Conservation (phyloP, 1,139 yeast species). For the Lizanozyma gosingica region DNA sequence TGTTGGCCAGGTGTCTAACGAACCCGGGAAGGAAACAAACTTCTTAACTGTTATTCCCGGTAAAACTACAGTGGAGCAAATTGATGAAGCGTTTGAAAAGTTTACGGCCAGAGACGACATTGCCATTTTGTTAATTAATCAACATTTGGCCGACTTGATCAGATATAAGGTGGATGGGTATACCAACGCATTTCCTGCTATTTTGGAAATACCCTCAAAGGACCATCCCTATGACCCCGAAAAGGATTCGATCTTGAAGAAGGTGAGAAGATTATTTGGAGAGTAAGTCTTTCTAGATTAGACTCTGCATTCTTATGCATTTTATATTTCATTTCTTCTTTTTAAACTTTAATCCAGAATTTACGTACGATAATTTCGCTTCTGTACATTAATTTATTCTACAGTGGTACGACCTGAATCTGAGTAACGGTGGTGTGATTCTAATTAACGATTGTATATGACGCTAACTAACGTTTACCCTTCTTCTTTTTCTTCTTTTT, state of each 20-base stretch:
- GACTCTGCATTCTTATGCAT: slow-evolving; percentile 3
- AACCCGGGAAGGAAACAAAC: slow-evolving; percentile 65
- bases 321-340: not conserved
- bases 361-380: too few relatives aligned
- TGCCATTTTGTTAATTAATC: slow-evolving; percentile 87
- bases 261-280: slow-evolving; percentile 91
- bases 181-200: slow-evolving; percentile 92
- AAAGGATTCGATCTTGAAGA: slow-evolving; percentile 89
- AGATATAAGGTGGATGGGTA: slow-evolving; percentile 75
- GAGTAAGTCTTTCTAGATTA: slow-evolving; percentile 37
- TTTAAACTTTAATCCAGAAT: too few relatives aligned
- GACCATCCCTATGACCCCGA: slow-evolving; percentile 99
- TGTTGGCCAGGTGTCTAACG: slow-evolving; percentile 74
- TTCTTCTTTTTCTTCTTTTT: not conserved
- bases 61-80: slow-evolving; percentile 68
- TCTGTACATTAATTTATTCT: too few relatives aligned
- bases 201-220: slow-evolving; percentile 93
- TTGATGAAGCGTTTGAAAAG: slow-evolving; percentile 65
- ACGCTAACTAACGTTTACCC: not conserved
- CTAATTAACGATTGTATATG: too few relatives aligned
- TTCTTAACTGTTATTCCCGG: slow-evolving; percentile 72
- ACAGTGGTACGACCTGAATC: too few relatives aligned
- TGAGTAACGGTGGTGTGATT: too few relatives aligned
- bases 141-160: slow-evolving; percentile 88
- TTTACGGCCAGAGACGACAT: slow-evolving; percentile 82